Percentiles rank a stretch among this genome's conserved stretches.
phyloP scores from a whole-genome alignment of 202 grass and related monocot species.

The Saccharum hybrid region DNA sequence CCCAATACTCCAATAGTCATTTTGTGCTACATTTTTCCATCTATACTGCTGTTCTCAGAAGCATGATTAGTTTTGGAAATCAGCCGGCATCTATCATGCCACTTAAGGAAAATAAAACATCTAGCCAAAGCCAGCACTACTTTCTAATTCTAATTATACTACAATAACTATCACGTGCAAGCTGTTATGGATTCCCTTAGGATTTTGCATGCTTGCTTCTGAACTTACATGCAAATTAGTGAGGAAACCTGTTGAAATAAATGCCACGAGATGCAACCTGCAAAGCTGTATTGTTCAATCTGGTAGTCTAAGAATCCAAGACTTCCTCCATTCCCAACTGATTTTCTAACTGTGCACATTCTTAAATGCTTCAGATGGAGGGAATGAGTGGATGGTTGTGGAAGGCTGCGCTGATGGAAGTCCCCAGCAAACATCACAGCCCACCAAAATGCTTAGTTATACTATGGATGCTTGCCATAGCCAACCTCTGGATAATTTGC shows the following conservation, averaged over 20 bases:
- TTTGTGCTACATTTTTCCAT: neutral
- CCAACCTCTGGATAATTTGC: conserved; percentile 46
- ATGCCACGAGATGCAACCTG: neutral
- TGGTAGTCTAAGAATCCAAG: conserved; percentile 8
- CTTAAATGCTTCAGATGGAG: conserved; percentile 40
- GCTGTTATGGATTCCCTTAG: neutral
- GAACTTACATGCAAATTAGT: conserved; percentile 14
- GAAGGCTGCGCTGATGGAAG: conserved; percentile 46
- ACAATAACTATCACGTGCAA: neutral
- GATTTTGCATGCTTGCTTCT: conserved; percentile 31
- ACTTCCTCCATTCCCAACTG: conserved; percentile 4
- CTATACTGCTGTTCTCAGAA: neutral
- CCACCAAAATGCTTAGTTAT: conserved; percentile 22
- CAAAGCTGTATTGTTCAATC: neutral
- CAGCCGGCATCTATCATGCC: neutral
- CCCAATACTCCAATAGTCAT: neutral
- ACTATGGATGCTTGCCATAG: conserved; percentile 34
- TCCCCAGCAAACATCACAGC: neutral
- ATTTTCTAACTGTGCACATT: conserved; percentile 25
- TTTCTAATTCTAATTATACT: neutral
- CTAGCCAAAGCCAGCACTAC: neutral
- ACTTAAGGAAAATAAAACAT: conserved; percentile 5
- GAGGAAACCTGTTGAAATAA: neutral
- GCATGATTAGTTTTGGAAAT: neutral
- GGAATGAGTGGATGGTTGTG: conserved; percentile 24